Evolutionary conservation across 2,329 filamentous ascomycete genomes (phyloP).

Genomic region (Botrytis byssoidea): DNA sequence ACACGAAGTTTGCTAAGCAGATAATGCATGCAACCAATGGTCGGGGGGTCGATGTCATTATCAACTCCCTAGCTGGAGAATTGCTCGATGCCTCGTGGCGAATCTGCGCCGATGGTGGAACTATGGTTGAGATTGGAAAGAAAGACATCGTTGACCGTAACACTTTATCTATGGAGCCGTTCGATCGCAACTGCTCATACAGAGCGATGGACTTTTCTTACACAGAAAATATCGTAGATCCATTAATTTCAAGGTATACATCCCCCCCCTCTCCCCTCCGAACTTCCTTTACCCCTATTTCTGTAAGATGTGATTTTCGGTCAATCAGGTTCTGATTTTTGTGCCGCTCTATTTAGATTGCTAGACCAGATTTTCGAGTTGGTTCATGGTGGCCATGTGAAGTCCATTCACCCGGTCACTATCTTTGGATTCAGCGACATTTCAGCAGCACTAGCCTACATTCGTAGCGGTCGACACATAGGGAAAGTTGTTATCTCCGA

Average conservation of each 20-base stretch:
- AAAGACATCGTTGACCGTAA: conserved; percentile 26
- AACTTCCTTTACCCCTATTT: background rate
- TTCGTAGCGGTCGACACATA: conserved; percentile 44
- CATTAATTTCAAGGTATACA: background rate
- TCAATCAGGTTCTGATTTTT: background rate
- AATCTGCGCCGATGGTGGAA: conserved; percentile 39
- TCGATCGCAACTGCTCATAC: conserved; percentile 26
- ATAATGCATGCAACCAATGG: background rate
- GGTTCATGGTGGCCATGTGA: conserved; percentile 21
- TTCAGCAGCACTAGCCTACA: conserved; percentile 29
- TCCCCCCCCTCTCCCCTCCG: too few species aligned
- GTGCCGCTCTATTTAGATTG: background rate
- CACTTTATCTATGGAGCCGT: conserved; percentile 25
- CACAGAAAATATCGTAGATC: background rate
- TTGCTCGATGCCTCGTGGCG: conserved; percentile 37
- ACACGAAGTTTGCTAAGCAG: background rate
- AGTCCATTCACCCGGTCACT: conserved; percentile 26
- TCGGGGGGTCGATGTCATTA: conserved; percentile 35
- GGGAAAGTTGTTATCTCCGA: conserved; percentile 43
- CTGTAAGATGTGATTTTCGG: background rate
- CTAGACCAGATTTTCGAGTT: conserved; percentile 21
- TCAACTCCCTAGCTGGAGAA: conserved; percentile 36
- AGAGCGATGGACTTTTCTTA: conserved; percentile 30
- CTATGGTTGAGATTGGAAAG: conserved; percentile 31
- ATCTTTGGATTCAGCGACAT: conserved; percentile 34